Percentiles rank a stretch among this genome's conserved stretches.
phyloP scores from a whole-genome alignment of 257 asterid genomes.

The Coffea canephora region DNA sequence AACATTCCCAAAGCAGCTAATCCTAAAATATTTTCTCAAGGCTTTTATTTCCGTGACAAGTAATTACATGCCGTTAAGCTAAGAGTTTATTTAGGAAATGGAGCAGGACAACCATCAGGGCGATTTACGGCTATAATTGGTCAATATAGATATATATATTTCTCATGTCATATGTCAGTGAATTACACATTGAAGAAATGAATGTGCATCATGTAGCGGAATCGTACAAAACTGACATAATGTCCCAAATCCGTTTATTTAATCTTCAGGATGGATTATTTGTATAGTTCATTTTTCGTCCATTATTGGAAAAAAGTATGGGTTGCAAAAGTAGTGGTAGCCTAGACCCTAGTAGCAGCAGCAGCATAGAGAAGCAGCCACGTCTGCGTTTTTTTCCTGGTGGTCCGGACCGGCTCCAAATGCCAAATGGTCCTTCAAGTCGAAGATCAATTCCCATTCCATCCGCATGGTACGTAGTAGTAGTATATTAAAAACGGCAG shows the following conservation, averaged over 20 bases:
- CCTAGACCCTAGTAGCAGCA: neutral
- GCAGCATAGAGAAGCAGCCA: conserved; percentile 34
- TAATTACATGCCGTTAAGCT: neutral
- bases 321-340: neutral
- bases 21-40: neutral
- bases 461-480: neutral
- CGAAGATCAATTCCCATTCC: conserved; percentile 12
- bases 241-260: neutral
- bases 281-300: neutral
- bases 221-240: too few relatives aligned
- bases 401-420: conserved; percentile 14
- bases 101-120: too few relatives aligned
- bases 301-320: neutral
- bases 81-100: neutral
- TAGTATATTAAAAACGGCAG: neutral
- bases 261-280: neutral
- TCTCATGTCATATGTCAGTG: too few relatives aligned
- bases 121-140: too few relatives aligned
- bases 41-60: neutral
- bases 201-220: too few relatives aligned
- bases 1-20: too few relatives aligned
- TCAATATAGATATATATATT: too few relatives aligned
- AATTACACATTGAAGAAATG: too few relatives aligned
- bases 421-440: conserved; percentile 20
- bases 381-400: conserved; percentile 27